These are phyloP conservation scores for Mucor racemosus DNA, from an alignment of 371 early-diverging fungal species.

Conservation along the genomic window DNA sequence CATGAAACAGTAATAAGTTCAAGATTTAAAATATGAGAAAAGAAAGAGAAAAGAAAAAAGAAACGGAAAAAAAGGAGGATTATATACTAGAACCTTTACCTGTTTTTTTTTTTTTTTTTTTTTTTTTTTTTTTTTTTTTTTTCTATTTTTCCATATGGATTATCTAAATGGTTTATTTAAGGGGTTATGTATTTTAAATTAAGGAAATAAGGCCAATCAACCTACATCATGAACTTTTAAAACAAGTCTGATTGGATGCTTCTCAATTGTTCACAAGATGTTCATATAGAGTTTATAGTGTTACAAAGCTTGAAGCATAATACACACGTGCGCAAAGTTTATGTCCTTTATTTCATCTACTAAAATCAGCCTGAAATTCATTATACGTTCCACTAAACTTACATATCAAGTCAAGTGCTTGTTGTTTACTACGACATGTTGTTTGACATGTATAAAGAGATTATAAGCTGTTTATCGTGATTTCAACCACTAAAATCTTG, in stretches of 20 bases:
- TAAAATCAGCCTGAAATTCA: neutral
- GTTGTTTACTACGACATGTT: neutral
- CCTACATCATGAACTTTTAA: slow-evolving; percentile 19
- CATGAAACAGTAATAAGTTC: neutral
- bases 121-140: too few species aligned
- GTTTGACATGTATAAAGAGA: neutral
- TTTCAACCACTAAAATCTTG: neutral
- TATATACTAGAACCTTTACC: slow-evolving; percentile 6
- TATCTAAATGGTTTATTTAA: neutral
- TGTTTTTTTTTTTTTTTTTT: too few species aligned
- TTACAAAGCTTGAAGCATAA: slow-evolving; percentile 1
- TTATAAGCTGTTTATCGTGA: neutral
- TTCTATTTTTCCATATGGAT: neutral
- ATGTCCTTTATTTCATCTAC: too few species aligned
- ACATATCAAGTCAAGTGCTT: neutral
- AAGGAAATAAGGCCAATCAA: slow-evolving; percentile 16
- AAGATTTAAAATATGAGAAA: neutral
- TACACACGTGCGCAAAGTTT: neutral
- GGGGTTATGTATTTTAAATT: neutral
- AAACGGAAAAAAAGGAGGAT: neutral
- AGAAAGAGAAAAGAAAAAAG: neutral
- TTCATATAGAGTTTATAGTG: neutral
- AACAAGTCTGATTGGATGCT: slow-evolving; percentile 14
- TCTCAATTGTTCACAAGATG: slow-evolving; percentile 7
- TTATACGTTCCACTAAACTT: neutral